These are phyloP conservation scores for Hylodesmum podocarpum DNA, from an alignment of 306 rosid species.

Conservation along the genomic window DNA sequence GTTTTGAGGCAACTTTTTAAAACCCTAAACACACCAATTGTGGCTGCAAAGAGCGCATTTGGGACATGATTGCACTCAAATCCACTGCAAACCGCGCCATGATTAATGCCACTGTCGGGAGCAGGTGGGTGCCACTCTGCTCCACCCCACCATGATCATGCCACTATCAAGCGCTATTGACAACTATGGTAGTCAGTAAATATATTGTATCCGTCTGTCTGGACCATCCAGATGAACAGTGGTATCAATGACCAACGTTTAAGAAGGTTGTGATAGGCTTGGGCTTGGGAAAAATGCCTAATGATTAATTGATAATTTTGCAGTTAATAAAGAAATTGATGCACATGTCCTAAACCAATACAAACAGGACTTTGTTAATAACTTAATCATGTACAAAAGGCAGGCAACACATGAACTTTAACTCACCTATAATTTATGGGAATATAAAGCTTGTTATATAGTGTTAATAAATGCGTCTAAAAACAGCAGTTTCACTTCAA, in stretches of 20 bases:
- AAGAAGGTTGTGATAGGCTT: not conserved
- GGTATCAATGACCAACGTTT: not conserved
- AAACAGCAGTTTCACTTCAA: constrained; percentile 6
- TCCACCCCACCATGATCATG: too few relatives aligned
- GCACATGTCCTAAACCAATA: not conserved
- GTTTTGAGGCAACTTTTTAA: too few relatives aligned
- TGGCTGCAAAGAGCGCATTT: too few relatives aligned
- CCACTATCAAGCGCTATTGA: not conserved
- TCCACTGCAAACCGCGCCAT: too few relatives aligned
- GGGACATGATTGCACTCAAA: too few relatives aligned
- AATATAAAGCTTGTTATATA: not conserved
- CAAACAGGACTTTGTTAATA: too few relatives aligned
- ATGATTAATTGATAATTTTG: not conserved
- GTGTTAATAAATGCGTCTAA: not conserved
- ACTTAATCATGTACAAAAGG: not conserved
- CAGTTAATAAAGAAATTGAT: not conserved
- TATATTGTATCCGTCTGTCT: not conserved
- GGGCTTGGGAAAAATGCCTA: not conserved
- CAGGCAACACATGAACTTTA: not conserved
- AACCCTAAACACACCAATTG: too few relatives aligned
- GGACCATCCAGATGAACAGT: not conserved
- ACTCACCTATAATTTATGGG: too few relatives aligned
- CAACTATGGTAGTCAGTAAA: not conserved
- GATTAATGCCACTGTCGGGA: too few relatives aligned
- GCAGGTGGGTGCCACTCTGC: too few relatives aligned